Conservation (phyloP, 2,329 filamentous ascomycete genomes). For the Falciphora oryzae region DNA sequence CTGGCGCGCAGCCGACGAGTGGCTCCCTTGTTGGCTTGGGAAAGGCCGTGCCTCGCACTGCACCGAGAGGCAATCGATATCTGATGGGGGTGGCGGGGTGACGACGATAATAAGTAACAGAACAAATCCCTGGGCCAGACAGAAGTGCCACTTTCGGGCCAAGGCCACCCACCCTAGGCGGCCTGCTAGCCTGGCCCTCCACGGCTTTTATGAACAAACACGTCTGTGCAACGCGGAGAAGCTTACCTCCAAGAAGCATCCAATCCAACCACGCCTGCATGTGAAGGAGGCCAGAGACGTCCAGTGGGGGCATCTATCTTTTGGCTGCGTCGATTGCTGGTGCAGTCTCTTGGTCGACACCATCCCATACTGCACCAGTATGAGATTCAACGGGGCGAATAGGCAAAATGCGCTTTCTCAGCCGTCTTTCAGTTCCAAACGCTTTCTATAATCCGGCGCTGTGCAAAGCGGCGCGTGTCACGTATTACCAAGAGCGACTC, state of each 20-base stretch:
- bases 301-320: too few relatives aligned
- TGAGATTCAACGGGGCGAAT: neutral
- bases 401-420: too few relatives aligned
- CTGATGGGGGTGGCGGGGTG: too few relatives aligned
- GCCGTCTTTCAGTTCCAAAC: neutral
- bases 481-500: neutral
- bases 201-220: neutral
- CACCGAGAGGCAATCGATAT: too few relatives aligned
- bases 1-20: neutral
- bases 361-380: neutral
- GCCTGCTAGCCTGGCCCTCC: neutral
- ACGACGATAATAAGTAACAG: neutral
- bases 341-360: neutral
- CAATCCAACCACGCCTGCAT: neutral
- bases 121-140: neutral
- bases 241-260: neutral
- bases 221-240: neutral
- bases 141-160: neutral
- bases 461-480: neutral
- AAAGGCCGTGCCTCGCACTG: neutral
- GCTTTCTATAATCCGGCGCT: neutral
- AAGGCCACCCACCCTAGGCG: neutral
- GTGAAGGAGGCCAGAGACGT: neutral
- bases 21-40: neutral
- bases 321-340: too few relatives aligned